These are phyloP conservation scores for Linnemannia schmuckeri DNA, from an alignment of 192 early-diverging fungal genomes.

Conservation along the genomic window DNA sequence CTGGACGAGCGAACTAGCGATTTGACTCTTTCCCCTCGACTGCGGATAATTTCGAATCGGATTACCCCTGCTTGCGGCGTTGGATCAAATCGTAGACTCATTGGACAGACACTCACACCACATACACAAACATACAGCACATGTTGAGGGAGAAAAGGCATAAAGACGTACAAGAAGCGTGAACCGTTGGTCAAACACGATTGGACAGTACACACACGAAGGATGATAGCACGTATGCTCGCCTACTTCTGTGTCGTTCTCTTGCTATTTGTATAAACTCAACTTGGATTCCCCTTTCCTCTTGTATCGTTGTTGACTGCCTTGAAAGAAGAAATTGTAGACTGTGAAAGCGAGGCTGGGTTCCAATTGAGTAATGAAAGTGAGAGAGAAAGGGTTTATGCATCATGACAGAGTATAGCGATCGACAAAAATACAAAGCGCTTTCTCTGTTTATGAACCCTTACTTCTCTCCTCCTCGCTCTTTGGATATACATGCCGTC, in stretches of 20 bases:
- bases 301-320: conserved; percentile 10
- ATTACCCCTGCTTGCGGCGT: background rate
- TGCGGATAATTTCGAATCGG: background rate
- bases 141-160: background rate
- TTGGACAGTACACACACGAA: background rate
- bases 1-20: background rate
- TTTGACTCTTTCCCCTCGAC: background rate
- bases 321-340: background rate
- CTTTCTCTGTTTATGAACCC: background rate
- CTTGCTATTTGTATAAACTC: background rate
- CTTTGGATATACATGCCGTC: background rate
- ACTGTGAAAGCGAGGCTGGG: conserved; percentile 9
- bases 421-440: background rate
- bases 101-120: background rate
- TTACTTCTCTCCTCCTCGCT: background rate
- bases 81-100: background rate
- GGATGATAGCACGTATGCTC: background rate
- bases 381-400: background rate
- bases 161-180: conserved; percentile 6
- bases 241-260: no score
- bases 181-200: background rate
- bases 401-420: conserved; percentile 1
- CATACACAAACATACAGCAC: background rate
- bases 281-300: conserved; percentile 11
- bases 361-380: background rate